Evolutionary conservation across 352 stramenopile genomes (phyloP).

Genomic region (Blastocystis sp.): DNA sequence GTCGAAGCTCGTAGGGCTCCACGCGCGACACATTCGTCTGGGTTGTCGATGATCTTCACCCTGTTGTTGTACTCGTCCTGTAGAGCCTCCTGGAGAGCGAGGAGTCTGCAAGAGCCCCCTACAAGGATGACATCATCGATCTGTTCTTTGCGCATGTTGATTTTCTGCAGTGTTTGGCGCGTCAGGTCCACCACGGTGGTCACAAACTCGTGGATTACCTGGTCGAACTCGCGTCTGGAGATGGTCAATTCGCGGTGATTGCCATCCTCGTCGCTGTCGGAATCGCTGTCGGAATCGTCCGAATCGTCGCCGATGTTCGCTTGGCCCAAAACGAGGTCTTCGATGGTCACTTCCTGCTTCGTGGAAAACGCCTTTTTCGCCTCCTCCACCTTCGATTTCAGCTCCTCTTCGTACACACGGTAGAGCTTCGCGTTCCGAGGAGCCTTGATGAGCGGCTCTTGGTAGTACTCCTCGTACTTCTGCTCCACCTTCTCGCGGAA

Average conservation of each 20-base stretch:
- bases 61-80: background rate
- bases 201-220: background rate
- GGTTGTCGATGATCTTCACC: background rate
- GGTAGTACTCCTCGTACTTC: background rate
- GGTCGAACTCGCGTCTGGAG: background rate
- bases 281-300: background rate
- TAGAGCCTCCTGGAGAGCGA: background rate
- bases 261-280: background rate
- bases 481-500: background rate
- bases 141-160: background rate
- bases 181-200: background rate
- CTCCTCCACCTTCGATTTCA: background rate
- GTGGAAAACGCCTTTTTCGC: background rate
- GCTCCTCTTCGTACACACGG: background rate
- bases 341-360: background rate
- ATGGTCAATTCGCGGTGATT: background rate
- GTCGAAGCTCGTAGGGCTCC: background rate
- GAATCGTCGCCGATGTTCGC: background rate
- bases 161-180: background rate
- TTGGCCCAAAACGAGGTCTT: background rate
- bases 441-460: background rate
- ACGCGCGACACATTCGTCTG: background rate
- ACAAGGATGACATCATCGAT: constrained; percentile 9
- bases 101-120: background rate
- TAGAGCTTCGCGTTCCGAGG: background rate